Percentiles rank a stretch among this genome's conserved stretches.
Evolutionary conservation across 495 filamentous ascomycete species (phyloP).

Genomic region (Pseudoneurospora amorphoporcata): DNA sequence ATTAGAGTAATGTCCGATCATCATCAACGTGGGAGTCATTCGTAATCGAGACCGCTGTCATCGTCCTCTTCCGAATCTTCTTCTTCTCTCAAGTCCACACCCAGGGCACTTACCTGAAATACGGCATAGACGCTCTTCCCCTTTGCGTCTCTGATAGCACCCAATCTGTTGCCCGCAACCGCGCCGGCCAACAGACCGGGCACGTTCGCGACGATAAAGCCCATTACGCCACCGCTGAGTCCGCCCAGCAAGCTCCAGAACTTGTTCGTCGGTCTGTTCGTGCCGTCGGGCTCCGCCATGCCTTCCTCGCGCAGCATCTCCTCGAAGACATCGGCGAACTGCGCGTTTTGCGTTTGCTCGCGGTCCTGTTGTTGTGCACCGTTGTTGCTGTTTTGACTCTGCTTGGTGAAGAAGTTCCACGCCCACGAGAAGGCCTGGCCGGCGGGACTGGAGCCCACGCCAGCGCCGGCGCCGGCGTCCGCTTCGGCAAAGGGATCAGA

Average conservation of each 20-base stretch:
- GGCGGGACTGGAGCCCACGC: constrained; percentile 25
- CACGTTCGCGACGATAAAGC: constrained; percentile 89
- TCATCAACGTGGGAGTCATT: neutral
- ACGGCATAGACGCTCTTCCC: constrained; percentile 95
- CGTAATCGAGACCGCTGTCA: neutral
- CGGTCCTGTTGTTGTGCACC: constrained; percentile 10
- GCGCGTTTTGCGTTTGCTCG: constrained; percentile 48
- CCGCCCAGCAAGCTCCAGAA: constrained; percentile 86
- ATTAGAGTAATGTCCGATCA: neutral
- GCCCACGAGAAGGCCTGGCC: constrained; percentile 34
- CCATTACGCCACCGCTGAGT: constrained; percentile 78
- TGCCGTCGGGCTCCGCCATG: constrained; percentile 49
- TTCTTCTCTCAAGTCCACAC: neutral
- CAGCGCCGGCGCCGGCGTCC: constrained; percentile 41
- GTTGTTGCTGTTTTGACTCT: constrained; percentile 8
- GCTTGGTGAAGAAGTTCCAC: constrained; percentile 39
- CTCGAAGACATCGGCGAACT: constrained; percentile 89
- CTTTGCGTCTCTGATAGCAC: constrained; percentile 75
- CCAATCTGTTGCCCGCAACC: constrained; percentile 83
- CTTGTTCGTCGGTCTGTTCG: constrained; percentile 49
- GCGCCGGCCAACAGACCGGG: constrained; percentile 83
- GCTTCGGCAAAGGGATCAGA: constrained; percentile 47
- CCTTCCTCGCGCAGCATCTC: constrained; percentile 97
- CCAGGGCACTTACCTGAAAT: constrained; percentile 43
- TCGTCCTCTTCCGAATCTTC: neutral